These are phyloP conservation scores for Myxozyma vanderwaltii DNA, from an alignment of 805 yeast genomes.

Conservation along the genomic window DNA sequence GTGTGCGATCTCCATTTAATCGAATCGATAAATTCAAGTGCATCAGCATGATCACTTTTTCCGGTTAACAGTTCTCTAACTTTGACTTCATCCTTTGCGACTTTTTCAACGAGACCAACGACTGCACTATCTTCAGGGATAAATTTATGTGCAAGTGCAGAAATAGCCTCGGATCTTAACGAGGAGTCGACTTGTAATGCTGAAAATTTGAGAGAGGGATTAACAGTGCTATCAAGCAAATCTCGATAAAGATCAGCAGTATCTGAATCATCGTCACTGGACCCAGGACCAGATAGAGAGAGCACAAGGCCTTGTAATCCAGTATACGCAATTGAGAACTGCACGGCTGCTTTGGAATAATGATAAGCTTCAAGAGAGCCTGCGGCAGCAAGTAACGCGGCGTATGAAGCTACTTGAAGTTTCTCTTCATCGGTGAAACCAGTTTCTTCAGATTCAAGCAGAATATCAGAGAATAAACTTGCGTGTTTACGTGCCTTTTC, in stretches of 20 bases:
- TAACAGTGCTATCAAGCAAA: conserved; percentile 59
- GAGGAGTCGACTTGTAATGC: conserved; percentile 13
- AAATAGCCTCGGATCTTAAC: conserved; percentile 50
- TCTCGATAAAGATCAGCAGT: conserved; percentile 52
- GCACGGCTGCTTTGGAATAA: conserved; percentile 56
- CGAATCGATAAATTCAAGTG: conserved; percentile 46
- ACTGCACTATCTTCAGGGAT: conserved; percentile 47
- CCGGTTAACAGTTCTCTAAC: conserved; percentile 20
- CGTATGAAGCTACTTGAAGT: conserved; percentile 37
- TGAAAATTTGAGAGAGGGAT: conserved; percentile 61
- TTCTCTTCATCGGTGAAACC: conserved; percentile 33
- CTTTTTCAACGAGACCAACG: conserved; percentile 45
- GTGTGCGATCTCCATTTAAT: conserved; percentile 61
- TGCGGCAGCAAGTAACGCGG: conserved; percentile 56
- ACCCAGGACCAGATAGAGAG: conserved; percentile 31
- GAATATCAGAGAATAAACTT: neutral
- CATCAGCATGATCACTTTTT: conserved; percentile 24
- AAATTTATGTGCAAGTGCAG: conserved; percentile 51
- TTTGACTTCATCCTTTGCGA: conserved; percentile 38
- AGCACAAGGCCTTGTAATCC: conserved; percentile 57
- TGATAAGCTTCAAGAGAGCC: conserved; percentile 54
- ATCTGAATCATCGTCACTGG: conserved; percentile 30
- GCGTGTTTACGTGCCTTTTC: conserved; percentile 56
- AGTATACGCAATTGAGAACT: conserved; percentile 63
- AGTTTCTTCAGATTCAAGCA: conserved; percentile 4